Evolutionary conservation across 2,329 filamentous ascomycete genomes (phyloP).

Genomic region (Aureobasidium mangrovei): DNA sequence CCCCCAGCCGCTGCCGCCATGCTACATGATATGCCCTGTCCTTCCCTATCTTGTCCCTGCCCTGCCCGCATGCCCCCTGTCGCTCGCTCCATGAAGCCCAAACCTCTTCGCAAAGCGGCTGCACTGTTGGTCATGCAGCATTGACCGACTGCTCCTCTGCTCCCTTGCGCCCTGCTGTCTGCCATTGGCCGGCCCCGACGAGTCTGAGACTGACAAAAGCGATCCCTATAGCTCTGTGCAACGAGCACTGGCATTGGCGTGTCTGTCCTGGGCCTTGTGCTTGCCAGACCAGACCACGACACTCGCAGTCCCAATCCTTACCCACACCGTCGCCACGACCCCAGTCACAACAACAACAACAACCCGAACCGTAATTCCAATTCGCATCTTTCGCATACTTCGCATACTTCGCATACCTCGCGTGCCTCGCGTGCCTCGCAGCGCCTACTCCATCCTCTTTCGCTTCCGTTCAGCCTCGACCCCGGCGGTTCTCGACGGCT

Average conservation of each 20-base stretch:
- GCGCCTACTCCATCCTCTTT: neutral
- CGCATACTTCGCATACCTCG: too few relatives aligned
- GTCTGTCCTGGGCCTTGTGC: constrained; percentile 49
- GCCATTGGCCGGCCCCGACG: neutral
- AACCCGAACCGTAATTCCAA: neutral
- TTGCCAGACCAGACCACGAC: constrained; percentile 42
- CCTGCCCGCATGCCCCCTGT: neutral
- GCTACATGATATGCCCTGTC: constrained; percentile 4
- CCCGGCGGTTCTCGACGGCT: neutral
- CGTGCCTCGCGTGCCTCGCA: too few relatives aligned
- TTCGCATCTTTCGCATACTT: neutral
- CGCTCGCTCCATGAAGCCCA: constrained; percentile 6
- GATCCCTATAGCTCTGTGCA: constrained; percentile 48
- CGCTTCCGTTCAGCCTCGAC: neutral
- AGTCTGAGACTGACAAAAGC: constrained; percentile 10
- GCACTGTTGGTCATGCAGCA: constrained; percentile 8
- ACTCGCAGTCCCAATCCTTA: neutral
- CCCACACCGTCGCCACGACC: neutral
- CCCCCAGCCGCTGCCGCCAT: constrained; percentile 11
- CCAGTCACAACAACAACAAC: neutral
- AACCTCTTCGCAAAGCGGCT: constrained; percentile 1
- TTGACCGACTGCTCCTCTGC: neutral
- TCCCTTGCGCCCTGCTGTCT: constrained; percentile 3
- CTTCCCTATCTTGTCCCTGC: neutral
- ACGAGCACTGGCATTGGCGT: constrained; percentile 52